Percentiles rank a stretch among this genome's conserved stretches.
Evolutionary conservation across 306 rosid species (phyloP).

Genomic region (Cucurbita ficifolia): DNA sequence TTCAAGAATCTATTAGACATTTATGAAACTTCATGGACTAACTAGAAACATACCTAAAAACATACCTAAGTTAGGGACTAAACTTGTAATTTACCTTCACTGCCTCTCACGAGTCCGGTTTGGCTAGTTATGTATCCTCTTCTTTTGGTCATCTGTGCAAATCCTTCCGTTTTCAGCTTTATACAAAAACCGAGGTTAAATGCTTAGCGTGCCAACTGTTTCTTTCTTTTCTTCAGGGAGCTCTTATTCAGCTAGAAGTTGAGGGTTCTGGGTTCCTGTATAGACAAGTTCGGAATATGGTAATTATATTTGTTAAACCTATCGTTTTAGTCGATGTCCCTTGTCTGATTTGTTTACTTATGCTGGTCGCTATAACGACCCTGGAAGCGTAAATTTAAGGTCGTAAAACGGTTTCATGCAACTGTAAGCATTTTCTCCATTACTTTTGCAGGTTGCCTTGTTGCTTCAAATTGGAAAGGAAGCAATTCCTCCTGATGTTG

Average conservation of each 20-base stretch:
- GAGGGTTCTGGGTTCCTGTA: conserved; percentile 93
- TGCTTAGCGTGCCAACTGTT: neutral
- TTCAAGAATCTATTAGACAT: too few species aligned
- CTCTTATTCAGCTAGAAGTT: conserved; percentile 47
- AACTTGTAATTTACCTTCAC: too few species aligned
- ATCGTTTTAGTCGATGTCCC: neutral
- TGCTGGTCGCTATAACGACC: neutral
- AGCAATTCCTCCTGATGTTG: conserved; percentile 62
- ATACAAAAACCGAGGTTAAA: neutral
- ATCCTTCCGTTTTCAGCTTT: neutral
- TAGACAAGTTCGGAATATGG: conserved; percentile 96
- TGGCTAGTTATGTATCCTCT: neutral
- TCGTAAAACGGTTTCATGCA: neutral
- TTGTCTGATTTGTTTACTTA: neutral
- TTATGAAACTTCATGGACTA: too few species aligned
- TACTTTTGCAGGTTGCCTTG: conserved; percentile 51
- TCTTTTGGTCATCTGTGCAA: neutral
- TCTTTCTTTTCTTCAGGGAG: conserved; percentile 23
- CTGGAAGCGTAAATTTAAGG: too few species aligned
- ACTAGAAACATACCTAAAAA: neutral
- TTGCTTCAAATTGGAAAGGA: conserved; percentile 79
- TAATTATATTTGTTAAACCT: conserved; percentile 7
- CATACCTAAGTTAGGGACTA: neutral
- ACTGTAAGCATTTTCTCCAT: neutral
- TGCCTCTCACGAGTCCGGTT: neutral